Base-by-base conservation (phyloP, 2,329 filamentous ascomycete species). In the Fusarium xylarioides region DNA sequence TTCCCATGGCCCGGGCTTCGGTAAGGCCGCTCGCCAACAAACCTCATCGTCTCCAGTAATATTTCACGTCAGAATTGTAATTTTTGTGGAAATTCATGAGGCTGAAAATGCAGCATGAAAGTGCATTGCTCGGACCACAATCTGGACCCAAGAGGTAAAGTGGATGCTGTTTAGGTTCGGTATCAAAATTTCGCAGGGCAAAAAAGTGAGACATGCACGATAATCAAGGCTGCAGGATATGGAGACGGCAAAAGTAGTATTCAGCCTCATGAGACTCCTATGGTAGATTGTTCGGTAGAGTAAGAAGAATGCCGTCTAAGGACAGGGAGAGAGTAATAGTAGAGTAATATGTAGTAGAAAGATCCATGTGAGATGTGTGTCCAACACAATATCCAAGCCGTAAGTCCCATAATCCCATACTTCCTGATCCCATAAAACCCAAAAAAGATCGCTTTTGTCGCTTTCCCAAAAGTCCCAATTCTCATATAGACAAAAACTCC, bases 401-500 rank as follows among this genome's bases (percentile, higher is more conserved):
- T 74, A 52, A 66, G 44, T 66, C 59, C 67, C 68, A 34, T 74
- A 59, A 69, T 50, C 57, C 40, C 58, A 71, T 73, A 57, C 54
- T 42, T 66, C 63, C 62, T 44, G 32, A 40, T 43, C 44, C 64
- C 53, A 37, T 61, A 44, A 66, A 55, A 46, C 35, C 19, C 34
- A 52, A 63, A 64, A 59, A 43, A 59, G 47, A 49, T 68, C 71
- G 71, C 71, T 74, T 74, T 71, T 73, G 37, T 67, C 71, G 71
- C 68, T 71, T 59, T 71, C 71, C 71, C 57, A 65, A 58, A 43
- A 44, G 32, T 58, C 43, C 67, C 43, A 49, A 68, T 52, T 46
- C 71, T 68, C 28, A 46, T 49, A 46, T 49, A 43, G 30, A 58
- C 35, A 55, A 68, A 60, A 74, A 73, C 68, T 74, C 72, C 68